A percentile compares a stretch with the other conserved stretches of the same genome.
Conservation (phyloP, 768 basidiomycete species). For the Leucosporidium creatinivorum region DNA sequence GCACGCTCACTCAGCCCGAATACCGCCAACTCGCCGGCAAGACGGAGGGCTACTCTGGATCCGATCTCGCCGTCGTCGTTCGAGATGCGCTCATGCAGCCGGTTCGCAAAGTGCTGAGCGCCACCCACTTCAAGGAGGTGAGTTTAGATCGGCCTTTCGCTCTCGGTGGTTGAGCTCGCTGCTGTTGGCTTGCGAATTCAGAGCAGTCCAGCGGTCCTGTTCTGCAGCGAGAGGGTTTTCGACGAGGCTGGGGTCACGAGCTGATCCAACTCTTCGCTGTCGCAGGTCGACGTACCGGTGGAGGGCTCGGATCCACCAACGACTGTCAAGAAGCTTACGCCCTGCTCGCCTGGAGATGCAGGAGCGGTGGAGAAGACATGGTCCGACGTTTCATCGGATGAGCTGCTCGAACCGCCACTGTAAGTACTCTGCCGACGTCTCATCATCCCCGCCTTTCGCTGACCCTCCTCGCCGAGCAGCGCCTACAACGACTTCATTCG, state of each 20-base stretch:
- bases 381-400: conserved; percentile 78
- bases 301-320: conserved; percentile 31
- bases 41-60: conserved; percentile 87
- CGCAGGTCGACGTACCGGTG: conserved; percentile 44
- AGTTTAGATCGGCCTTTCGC: conserved; percentile 2
- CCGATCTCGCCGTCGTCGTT: conserved; percentile 88
- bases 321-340: conserved; percentile 61
- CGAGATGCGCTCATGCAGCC: conserved; percentile 98
- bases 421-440: conserved; percentile 41
- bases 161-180: not conserved
- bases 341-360: conserved; percentile 89
- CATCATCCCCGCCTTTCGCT: not conserved
- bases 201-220: not conserved
- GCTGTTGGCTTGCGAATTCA: not conserved
- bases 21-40: conserved; percentile 70
- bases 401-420: conserved; percentile 81
- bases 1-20: conserved; percentile 68
- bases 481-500: conserved; percentile 63
- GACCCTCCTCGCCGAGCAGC: not conserved
- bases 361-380: conserved; percentile 79
- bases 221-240: not conserved
- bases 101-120: conserved; percentile 86
- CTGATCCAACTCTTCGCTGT: not conserved
- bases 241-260: not conserved
- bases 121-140: conserved; percentile 81